Conservation (phyloP, 2,329 filamentous ascomycete species). For the Arthrobotrys musiformis region DNA sequence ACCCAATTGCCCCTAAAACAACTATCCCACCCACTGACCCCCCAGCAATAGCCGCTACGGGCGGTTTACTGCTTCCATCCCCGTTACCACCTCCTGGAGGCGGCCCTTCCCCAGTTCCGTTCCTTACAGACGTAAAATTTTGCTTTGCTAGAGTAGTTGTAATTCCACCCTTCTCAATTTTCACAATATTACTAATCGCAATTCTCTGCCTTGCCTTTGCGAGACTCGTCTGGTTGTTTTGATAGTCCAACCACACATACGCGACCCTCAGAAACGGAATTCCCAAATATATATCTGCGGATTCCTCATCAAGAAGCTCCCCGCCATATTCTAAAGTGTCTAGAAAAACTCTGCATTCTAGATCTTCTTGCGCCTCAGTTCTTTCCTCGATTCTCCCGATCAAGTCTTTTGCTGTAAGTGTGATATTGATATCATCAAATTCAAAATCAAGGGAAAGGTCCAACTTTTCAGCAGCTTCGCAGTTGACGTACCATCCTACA, state of each 20-base stretch:
- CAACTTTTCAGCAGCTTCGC: neutral
- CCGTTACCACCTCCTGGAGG: neutral
- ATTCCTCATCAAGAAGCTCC: neutral
- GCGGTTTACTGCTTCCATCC: neutral
- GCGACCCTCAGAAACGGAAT: neutral
- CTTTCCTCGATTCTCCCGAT: neutral
- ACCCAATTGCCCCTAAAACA: neutral
- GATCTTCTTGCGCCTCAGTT: too few relatives aligned
- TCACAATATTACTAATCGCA: neutral
- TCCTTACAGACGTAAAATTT: neutral
- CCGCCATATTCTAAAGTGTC: too few relatives aligned
- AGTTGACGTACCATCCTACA: neutral
- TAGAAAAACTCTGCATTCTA: too few relatives aligned
- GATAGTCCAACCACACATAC: neutral
- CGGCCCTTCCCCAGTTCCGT: neutral
- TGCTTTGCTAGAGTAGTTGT: neutral
- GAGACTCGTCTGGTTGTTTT: neutral
- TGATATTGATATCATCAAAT: neutral
- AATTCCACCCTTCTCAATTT: neutral
- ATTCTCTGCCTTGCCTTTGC: neutral
- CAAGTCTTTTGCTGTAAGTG: neutral
- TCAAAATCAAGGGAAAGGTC: neutral
- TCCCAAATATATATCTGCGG: neutral
- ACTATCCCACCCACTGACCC: neutral
- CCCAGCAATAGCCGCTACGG: neutral